Conservation (phyloP, 306 rosid species). For the Cyamopsis tetragonoloba region DNA sequence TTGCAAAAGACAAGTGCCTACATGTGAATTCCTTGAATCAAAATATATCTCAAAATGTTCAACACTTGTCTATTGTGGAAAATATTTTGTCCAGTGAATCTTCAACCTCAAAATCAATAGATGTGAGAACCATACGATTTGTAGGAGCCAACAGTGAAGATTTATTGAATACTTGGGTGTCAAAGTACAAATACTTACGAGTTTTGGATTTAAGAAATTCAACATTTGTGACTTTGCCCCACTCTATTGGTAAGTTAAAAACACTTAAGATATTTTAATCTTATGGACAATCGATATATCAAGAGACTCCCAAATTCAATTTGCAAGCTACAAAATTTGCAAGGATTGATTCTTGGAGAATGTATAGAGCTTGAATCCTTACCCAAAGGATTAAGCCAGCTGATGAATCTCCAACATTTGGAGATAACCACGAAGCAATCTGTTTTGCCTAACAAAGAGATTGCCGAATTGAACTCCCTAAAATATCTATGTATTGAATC, state of each 20-base stretch:
- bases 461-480: neutral
- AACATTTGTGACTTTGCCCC: neutral
- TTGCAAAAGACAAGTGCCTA: neutral
- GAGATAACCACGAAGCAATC: neutral
- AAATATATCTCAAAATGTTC: neutral
- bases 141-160: neutral
- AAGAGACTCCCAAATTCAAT: neutral
- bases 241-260: neutral
- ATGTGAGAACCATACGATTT: neutral
- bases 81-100: neutral
- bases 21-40: neutral
- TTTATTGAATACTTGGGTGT: neutral
- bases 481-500: neutral
- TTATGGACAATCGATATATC: neutral
- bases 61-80: neutral
- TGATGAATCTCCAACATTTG: too few relatives aligned
- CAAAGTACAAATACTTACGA: neutral
- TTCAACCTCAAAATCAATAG: neutral
- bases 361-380: neutral
- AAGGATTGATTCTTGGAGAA: neutral
- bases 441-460: neutral
- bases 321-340: conserved; percentile 3
- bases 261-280: neutral
- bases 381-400: too few relatives aligned
- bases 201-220: neutral